A percentile compares a stretch with the other conserved stretches of the same genome.
phyloP scores from a whole-genome alignment of 2,329 filamentous ascomycete species.

The Dactylonectria macrodidyma region DNA sequence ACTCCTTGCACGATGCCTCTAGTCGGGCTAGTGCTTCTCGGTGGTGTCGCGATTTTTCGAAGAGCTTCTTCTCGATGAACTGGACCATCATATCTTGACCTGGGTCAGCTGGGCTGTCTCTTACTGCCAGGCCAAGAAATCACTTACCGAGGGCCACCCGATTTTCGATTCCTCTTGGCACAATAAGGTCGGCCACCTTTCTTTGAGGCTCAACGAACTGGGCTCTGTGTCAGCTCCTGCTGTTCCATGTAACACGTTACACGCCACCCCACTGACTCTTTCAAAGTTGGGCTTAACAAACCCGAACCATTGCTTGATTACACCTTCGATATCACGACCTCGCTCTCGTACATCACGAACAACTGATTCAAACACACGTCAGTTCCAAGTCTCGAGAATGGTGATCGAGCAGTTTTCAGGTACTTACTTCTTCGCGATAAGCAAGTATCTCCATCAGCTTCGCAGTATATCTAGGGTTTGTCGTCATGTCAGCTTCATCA shows the following conservation, averaged over 20 bases:
- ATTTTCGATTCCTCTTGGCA: slow-evolving; percentile 95
- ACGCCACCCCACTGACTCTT: slow-evolving; percentile 62
- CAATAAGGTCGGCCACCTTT: slow-evolving; percentile 93
- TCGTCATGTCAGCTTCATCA: slow-evolving; percentile 26
- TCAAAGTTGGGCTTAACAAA: slow-evolving; percentile 98
- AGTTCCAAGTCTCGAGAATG: slow-evolving; percentile 9
- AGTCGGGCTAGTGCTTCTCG: slow-evolving; percentile 84
- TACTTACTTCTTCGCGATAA: slow-evolving; percentile 85
- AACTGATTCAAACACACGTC: slow-evolving; percentile 64
- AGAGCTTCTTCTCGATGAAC: slow-evolving; percentile 89
- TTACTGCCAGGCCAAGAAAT: neutral
- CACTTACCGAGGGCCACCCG: slow-evolving; percentile 84
- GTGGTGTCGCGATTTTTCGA: slow-evolving; percentile 88
- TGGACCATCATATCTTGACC: slow-evolving; percentile 87
- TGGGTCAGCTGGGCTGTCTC: slow-evolving; percentile 24
- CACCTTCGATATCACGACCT: slow-evolving; percentile 92
- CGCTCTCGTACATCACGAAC: slow-evolving; percentile 90
- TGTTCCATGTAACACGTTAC: neutral
- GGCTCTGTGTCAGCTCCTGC: slow-evolving; percentile 29
- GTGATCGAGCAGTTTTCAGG: neutral
- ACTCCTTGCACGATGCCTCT: slow-evolving; percentile 79
- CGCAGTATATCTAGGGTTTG: slow-evolving; percentile 83
- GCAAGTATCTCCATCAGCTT: slow-evolving; percentile 95
- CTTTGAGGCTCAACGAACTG: slow-evolving; percentile 92
- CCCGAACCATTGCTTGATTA: slow-evolving; percentile 97